Base-by-base conservation (phyloP, 495 filamentous ascomycete species). In the Cercophora samala region DNA sequence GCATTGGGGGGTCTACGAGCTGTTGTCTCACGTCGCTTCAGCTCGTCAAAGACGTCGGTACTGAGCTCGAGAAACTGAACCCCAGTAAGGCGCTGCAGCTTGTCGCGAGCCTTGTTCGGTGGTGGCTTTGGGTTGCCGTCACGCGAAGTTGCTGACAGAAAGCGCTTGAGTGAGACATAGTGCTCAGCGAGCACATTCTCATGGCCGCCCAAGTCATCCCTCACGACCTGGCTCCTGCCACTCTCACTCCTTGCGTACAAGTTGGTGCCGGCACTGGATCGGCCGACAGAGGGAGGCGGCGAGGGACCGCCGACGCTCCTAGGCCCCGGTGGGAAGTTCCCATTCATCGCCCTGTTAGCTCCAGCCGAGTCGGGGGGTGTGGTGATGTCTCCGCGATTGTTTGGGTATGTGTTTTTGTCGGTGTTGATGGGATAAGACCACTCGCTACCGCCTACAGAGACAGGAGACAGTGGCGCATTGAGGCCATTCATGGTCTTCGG, bases 11-110 rank as follows among this genome's bases (percentile, higher is more conserved):
- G 82, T 63, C 81, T 82, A 70, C 81, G 76, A 26, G 75, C 75
- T 3, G 77, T 78, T 42, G 87, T 82, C 76, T 97, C 92, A 66
- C 95, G 87, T 46, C 95, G 91, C 68, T 95, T 85, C 55, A 97
- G 81, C 77, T 99, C 95, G 77, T 99, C 95, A 77, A 93, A 98
- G 37, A 99, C 95, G 76, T 99, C 95, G 22, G 94, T 98, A 74
- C 92, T 97, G 22, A 99, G 83, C 80, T 99, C 95, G 74, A 96
- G 91, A 75, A 99, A 99, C 74, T 99, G 95, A 24, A 93, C 92
- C 11, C 89, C 81, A 1, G 93, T 96, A 46, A 99, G 81, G 58
- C 94, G 86, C 60, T 97, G 84, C 56, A 98, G 82, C 80, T 99
- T 99, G 78, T 97, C 95, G 61, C 92, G 86, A 53, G 95, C 95